These are phyloP conservation scores for Lunularia cruciata DNA, from an alignment of 225 moss, liverwort and hornwort species.

Conservation along the genomic window DNA sequence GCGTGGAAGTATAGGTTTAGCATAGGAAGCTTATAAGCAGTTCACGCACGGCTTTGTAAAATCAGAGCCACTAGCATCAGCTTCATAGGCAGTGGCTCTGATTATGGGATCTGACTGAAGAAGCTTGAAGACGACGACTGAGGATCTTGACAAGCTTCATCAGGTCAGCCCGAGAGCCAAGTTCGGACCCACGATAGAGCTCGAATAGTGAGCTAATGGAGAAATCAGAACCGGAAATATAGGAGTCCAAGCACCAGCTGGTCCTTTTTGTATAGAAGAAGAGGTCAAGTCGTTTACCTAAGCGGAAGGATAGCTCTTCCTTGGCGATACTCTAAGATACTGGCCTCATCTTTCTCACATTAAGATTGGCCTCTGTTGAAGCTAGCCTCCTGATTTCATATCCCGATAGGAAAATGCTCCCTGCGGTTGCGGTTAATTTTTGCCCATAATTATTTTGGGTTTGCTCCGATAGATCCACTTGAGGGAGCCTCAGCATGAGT, in stretches of 20 bases:
- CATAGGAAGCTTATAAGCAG: neutral
- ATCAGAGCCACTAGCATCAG: neutral
- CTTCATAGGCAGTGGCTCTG: neutral
- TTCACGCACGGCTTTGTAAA: neutral
- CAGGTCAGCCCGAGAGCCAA: neutral
- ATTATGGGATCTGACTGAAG: neutral
- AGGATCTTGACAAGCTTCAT: neutral
- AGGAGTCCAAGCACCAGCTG: neutral
- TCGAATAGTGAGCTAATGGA: neutral
- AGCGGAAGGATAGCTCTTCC: neutral
- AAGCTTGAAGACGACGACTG: neutral
- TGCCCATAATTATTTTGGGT: slow-evolving; percentile 14
- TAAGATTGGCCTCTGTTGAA: neutral
- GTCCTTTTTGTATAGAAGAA: neutral
- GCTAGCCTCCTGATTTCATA: neutral
- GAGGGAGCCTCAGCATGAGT: slow-evolving; percentile 1
- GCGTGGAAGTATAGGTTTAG: slow-evolving; percentile 21
- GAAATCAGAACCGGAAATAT: neutral
- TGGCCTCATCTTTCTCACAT: neutral
- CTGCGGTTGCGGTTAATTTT: slow-evolving; percentile 13
- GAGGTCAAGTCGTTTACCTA: neutral
- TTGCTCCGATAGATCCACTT: slow-evolving; percentile 5
- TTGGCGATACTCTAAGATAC: neutral
- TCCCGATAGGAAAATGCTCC: neutral
- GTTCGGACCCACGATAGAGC: neutral